Percentiles rank a stretch among this genome's conserved stretches.
These are phyloP conservation scores for Vitis labrusca DNA, from an alignment of 164 flowering plant species.

Conservation along the genomic window DNA sequence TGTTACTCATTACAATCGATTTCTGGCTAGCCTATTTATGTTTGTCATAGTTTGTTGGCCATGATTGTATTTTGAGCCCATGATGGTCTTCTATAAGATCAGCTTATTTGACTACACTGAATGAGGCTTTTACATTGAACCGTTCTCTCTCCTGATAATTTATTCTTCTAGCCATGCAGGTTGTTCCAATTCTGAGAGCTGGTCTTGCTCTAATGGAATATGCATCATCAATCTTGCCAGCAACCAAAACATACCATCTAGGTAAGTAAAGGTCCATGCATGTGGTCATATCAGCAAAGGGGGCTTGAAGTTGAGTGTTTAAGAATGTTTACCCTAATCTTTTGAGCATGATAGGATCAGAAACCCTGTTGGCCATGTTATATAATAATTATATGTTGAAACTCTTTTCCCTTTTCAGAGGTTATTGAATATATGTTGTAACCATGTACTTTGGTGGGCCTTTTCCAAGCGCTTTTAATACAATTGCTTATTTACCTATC, in stretches of 20 bases:
- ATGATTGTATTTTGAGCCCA: not conserved
- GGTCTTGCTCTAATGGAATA: conserved; percentile 94
- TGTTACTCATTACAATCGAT: not conserved
- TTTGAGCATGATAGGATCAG: not conserved
- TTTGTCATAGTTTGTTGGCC: not conserved
- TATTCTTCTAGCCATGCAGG: conserved; percentile 41
- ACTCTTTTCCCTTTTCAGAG: not conserved
- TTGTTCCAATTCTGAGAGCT: conserved; percentile 94
- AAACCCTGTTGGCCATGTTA: not conserved
- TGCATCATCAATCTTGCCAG: conserved; percentile 89
- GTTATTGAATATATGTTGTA: not conserved
- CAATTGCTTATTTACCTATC: too few species aligned
- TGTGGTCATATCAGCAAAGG: not conserved
- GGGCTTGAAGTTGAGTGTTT: not conserved
- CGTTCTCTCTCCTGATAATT: conserved; percentile 6
- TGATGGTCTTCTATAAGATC: not conserved
- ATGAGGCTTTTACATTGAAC: not conserved
- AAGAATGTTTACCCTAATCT: not conserved
- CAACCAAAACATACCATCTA: conserved; percentile 83
- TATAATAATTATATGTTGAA: not conserved
- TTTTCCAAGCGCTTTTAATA: too few species aligned
- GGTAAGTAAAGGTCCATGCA: conserved; percentile 41
- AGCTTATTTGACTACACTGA: not conserved
- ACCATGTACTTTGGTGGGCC: too few species aligned
- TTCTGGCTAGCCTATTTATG: not conserved